These are phyloP conservation scores for Xylariaceae sp. DNA, from an alignment of 2,329 filamentous ascomycete species.

Conservation along the genomic window DNA sequence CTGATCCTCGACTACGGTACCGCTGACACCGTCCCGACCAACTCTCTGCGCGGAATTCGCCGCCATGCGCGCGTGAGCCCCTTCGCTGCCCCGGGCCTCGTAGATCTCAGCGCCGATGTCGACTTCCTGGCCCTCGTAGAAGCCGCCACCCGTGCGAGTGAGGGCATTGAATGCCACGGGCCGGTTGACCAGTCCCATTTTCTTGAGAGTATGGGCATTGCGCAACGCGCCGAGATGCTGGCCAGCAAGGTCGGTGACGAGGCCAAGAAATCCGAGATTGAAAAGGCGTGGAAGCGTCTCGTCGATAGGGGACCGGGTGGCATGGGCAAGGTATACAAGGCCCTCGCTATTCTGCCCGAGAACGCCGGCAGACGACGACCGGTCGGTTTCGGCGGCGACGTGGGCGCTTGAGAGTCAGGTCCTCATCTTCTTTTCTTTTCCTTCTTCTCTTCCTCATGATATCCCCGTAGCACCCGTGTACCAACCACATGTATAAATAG, in stretches of 20 bases:
- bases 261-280: conserved; percentile 55
- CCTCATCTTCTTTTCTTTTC: not conserved
- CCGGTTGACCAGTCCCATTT: conserved; percentile 83
- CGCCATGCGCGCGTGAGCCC: conserved; percentile 71
- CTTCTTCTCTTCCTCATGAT: not conserved
- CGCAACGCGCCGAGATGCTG: conserved; percentile 66
- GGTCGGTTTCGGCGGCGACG: conserved; percentile 83
- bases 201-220: conserved; percentile 74
- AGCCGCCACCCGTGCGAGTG: conserved; percentile 66
- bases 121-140: conserved; percentile 88
- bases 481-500: not conserved
- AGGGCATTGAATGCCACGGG: conserved; percentile 84
- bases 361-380: conserved; percentile 67
- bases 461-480: not conserved
- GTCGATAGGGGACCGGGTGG: conserved; percentile 77
- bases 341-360: conserved; percentile 81
- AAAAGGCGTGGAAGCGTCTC: conserved; percentile 71
- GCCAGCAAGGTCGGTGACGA: conserved; percentile 41
- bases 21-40: conserved; percentile 68
- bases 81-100: conserved; percentile 71
- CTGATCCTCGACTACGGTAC: conserved; percentile 96
- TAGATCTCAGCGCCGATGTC: conserved; percentile 84
- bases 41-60: conserved; percentile 85
- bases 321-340: conserved; percentile 96
- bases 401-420: conserved; percentile 25